These are phyloP conservation scores for Suillus brevipes DNA, from an alignment of 768 basidiomycete genomes.

Conservation along the genomic window DNA sequence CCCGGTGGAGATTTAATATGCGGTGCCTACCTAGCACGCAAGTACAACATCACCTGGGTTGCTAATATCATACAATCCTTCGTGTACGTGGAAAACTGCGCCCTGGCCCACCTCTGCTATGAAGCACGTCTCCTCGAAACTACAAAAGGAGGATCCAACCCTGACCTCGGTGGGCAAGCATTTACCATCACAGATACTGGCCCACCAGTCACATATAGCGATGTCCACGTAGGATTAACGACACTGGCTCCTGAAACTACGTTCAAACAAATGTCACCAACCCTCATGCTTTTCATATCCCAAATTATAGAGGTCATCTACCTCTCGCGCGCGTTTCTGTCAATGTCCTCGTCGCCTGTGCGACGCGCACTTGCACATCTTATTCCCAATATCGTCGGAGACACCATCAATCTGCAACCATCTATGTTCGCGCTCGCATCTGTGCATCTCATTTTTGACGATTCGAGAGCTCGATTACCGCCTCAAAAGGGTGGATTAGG, in stretches of 20 bases:
- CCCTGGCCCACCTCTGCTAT: slow-evolving; percentile 69
- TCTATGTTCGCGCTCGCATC: slow-evolving; percentile 53
- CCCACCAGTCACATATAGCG: slow-evolving; percentile 60
- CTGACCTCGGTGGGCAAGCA: slow-evolving; percentile 74
- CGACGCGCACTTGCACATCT: slow-evolving; percentile 35
- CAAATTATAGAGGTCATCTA: slow-evolving; percentile 59
- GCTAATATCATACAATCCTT: slow-evolving; percentile 59
- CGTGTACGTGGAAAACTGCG: slow-evolving; percentile 76
- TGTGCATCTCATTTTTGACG: slow-evolving; percentile 62
- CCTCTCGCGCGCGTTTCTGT: slow-evolving; percentile 43
- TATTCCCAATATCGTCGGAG: slow-evolving; percentile 48
- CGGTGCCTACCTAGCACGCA: slow-evolving; percentile 60
- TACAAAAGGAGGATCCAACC: slow-evolving; percentile 39
- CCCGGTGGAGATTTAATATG: slow-evolving; percentile 72
- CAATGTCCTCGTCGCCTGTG: slow-evolving; percentile 30
- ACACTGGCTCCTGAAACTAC: slow-evolving; percentile 57
- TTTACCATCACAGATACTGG: slow-evolving; percentile 70
- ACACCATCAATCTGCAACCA: slow-evolving; percentile 58
- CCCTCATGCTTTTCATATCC: slow-evolving; percentile 63
- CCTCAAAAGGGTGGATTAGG: slow-evolving; percentile 63
- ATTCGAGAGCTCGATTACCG: slow-evolving; percentile 58
- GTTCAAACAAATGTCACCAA: slow-evolving; percentile 60
- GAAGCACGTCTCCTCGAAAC: slow-evolving; percentile 68
- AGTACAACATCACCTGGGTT: slow-evolving; percentile 65
- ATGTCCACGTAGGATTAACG: slow-evolving; percentile 55